Evolutionary conservation across 257 asterid species (phyloP).

Genomic region (Paulownia fortunei): DNA sequence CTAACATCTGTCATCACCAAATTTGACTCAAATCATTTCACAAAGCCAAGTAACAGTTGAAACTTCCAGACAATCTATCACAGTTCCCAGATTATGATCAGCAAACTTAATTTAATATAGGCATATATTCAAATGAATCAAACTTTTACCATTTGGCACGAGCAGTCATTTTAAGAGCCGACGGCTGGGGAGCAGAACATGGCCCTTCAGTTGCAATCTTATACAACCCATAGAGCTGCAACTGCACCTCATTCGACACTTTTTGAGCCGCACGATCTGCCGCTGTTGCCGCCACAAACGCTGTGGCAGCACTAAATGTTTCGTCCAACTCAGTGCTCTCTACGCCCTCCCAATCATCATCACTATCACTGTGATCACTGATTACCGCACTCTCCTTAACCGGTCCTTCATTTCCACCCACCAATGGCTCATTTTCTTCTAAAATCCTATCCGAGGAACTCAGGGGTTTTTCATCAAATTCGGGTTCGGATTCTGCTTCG

Average conservation of each 20-base stretch:
- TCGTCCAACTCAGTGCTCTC: conserved; percentile 84
- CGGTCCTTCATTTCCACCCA: conserved; percentile 14
- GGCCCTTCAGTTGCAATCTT: conserved; percentile 88
- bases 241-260: conserved; percentile 65
- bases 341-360: conserved; percentile 85
- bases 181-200: conserved; percentile 60
- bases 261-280: conserved; percentile 55
- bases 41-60: background rate
- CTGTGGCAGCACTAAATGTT: conserved; percentile 78
- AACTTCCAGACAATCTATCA: background rate
- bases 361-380: conserved; percentile 45
- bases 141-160: conserved; percentile 50
- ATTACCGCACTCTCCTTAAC: conserved; percentile 8
- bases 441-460: conserved; percentile 30
- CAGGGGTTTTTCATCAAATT: conserved; percentile 13
- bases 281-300: conserved; percentile 72
- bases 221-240: conserved; percentile 69
- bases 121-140: background rate
- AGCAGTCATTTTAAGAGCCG: conserved; percentile 73
- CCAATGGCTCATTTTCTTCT: conserved; percentile 45
- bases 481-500: conserved; percentile 27
- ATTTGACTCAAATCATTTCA: background rate
- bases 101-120: background rate
- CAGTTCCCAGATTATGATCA: background rate
- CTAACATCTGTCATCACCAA: background rate